A percentile compares a stretch with the other conserved stretches of the same genome.
Conservation (phyloP, 176 grass and related monocot species). For the Sorghum bicolor region DNA sequence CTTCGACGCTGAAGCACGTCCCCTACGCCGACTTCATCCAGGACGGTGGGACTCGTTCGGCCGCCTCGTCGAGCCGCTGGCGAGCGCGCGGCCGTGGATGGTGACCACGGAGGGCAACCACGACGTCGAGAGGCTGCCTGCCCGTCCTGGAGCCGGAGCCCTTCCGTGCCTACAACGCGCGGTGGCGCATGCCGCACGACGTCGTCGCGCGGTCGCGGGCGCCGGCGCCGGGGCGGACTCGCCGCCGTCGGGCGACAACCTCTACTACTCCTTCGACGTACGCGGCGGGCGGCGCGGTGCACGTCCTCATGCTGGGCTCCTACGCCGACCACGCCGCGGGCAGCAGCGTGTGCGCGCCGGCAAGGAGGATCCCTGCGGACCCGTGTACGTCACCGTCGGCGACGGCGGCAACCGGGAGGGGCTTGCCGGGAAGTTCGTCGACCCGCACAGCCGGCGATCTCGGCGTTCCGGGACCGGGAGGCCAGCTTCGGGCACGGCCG, state of each 20-base stretch:
- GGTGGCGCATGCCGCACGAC: constrained; percentile 68
- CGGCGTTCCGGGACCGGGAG: constrained; percentile 43
- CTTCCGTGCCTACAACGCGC: constrained; percentile 69
- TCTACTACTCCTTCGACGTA: constrained; percentile 82
- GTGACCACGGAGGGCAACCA: constrained; percentile 82
- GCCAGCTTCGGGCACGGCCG: constrained; percentile 59
- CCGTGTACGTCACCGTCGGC: not conserved
- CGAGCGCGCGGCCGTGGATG: constrained; percentile 81
- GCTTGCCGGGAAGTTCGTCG: constrained; percentile 17
- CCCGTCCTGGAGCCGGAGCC: constrained; percentile 1
- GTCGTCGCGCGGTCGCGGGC: too few relatives aligned
- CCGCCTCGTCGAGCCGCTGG: constrained; percentile 60
- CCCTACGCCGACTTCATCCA: constrained; percentile 57
- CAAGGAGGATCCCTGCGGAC: too few relatives aligned
- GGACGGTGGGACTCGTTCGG: constrained; percentile 64
- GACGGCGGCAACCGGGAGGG: constrained; percentile 75
- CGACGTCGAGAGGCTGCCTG: constrained; percentile 51
- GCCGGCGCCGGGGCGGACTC: too few relatives aligned
- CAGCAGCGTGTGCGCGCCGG: constrained; percentile 24
- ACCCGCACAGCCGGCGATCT: too few relatives aligned
- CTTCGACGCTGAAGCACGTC: constrained; percentile 63
- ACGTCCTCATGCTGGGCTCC: constrained; percentile 59
- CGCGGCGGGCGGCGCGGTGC: constrained; percentile 41
- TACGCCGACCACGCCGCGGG: not conserved
- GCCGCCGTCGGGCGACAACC: constrained; percentile 31